A percentile compares a stretch with the other conserved stretches of the same genome.
Evolutionary conservation across 192 early-diverging fungal species (phyloP).

Genomic region (Geosiphon pyriformis): DNA sequence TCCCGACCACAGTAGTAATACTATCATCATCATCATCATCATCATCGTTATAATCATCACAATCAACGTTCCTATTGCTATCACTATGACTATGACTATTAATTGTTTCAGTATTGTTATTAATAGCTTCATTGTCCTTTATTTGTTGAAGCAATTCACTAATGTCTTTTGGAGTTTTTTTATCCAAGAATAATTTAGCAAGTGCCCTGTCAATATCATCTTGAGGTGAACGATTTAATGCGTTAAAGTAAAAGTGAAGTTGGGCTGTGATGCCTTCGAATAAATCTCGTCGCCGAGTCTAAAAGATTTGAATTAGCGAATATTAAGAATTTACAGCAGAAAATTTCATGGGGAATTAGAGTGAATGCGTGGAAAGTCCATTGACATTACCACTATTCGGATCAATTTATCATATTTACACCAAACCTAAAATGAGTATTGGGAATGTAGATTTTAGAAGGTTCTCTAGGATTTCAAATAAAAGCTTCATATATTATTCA

Average conservation of each 20-base stretch:
- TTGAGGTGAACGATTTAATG: background rate
- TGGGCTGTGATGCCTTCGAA: conserved; percentile 15
- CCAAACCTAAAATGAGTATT: conserved; percentile 5
- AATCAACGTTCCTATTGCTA: conserved; percentile 7
- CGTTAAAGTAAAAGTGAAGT: conserved; percentile 22
- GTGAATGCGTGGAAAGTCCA: background rate
- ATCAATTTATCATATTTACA: conserved; percentile 14
- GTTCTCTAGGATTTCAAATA: background rate
- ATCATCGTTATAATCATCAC: background rate
- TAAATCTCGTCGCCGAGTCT: background rate
- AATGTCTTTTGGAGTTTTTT: conserved; percentile 11
- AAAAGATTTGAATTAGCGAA: background rate
- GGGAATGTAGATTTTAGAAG: background rate
- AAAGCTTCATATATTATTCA: conserved; percentile 3
- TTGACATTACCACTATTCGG: background rate
- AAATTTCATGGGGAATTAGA: background rate
- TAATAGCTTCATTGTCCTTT: background rate
- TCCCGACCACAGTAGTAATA: too few species aligned
- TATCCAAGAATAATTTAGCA: conserved; percentile 13
- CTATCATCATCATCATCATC: background rate
- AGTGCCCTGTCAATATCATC: conserved; percentile 20
- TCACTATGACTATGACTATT: background rate
- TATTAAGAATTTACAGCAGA: background rate
- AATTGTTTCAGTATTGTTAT: background rate
- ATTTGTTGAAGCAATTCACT: background rate